Evolutionary conservation across 2,329 filamentous ascomycete genomes (phyloP), one percentile per base, ranked within the genome.

Genomic region (Penicillium concentricum): DNA sequence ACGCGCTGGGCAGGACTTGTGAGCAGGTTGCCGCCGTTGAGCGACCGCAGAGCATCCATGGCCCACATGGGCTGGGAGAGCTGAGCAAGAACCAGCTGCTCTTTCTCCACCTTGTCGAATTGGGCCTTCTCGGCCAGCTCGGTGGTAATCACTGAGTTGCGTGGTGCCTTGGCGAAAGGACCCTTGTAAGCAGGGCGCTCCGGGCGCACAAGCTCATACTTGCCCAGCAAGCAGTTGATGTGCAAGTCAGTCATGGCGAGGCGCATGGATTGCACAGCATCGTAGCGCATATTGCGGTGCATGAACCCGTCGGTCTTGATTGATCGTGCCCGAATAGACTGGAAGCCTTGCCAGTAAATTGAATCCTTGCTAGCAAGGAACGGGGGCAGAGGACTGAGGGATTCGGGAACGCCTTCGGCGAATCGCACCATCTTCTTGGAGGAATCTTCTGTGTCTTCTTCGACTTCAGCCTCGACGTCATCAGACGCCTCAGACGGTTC

Each of bases 281-380:
- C 93, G 58, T 93, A 95, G 47, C 94, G 88, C 24, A 90, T 84
- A 55, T 91, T 86, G 41, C 91, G 88, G 73, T 96, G 90, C 53
- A 96, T 84, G 70, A 96, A 96, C 10, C 88, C 86, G 73, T 97
- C 94, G 18, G 81, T 79, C 51, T 81, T 80, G 55, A 84, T 85
- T 15, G 85, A 85, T 32, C 84, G 84, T 57, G 89, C 82, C 44
- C 87, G 78, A 63, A 90, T 83, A 69, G 88, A 86, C 64, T 91
- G 87, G 72, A 96, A 97, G 10, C 91, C 91, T 59, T 90, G 88
- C 77, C 92, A 93, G 75, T 96, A 97, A 5, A 92, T 89, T 4
- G 88, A 87, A 68, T 94, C 90, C 69, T 84, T 87, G 74, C 74
- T 81, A 77, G 54, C 82, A 76, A 66, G 61, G 32, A 60, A 56